These are phyloP conservation scores for Pseudogymnoascus sp. DNA, from an alignment of 2,329 filamentous ascomycete species.

Conservation along the genomic window DNA sequence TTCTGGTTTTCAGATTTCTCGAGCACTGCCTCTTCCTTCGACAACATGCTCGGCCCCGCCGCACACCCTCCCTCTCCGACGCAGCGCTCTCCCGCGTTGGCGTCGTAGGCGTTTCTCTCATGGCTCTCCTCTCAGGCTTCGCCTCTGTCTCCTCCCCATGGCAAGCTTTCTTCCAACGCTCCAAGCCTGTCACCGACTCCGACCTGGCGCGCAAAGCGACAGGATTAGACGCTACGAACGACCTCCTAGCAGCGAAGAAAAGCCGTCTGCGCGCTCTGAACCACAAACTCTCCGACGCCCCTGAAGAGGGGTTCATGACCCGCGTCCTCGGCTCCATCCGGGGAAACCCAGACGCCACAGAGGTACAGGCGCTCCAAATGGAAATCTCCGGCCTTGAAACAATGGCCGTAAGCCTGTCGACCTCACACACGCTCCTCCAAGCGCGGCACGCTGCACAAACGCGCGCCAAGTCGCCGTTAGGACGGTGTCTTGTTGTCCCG, in stretches of 20 bases:
- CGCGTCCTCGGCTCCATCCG: slow-evolving; percentile 68
- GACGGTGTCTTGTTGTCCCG: slow-evolving; percentile 55
- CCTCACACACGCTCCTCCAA: slow-evolving; percentile 58
- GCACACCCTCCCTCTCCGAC: slow-evolving; percentile 31
- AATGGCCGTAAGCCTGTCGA: slow-evolving; percentile 67
- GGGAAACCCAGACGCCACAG: slow-evolving; percentile 51
- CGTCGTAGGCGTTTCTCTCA: slow-evolving; percentile 76
- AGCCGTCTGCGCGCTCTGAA: slow-evolving; percentile 65
- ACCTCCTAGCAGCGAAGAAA: slow-evolving; percentile 71
- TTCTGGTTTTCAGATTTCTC: slow-evolving; percentile 65
- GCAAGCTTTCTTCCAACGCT: slow-evolving; percentile 68
- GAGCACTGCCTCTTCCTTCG: slow-evolving; percentile 13
- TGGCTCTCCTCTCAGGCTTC: slow-evolving; percentile 84
- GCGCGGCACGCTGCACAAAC: slow-evolving; percentile 56
- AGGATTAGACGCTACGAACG: slow-evolving; percentile 69
- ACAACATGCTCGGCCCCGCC: slow-evolving; percentile 15
- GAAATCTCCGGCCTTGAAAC: slow-evolving; percentile 75
- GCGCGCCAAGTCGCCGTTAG: slow-evolving; percentile 60
- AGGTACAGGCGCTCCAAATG: slow-evolving; percentile 58
- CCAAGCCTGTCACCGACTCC: slow-evolving; percentile 61
- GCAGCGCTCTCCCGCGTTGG: slow-evolving; percentile 65
- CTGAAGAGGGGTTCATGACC: slow-evolving; percentile 55
- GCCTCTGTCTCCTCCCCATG: slow-evolving; percentile 82
- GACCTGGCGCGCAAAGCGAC: slow-evolving; percentile 73
- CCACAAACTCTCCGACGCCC: slow-evolving; percentile 48